A percentile compares a stretch with the other conserved stretches of the same genome.
These are phyloP conservation scores for Melaleuca quinquenervia DNA, from an alignment of 345 rosid species.

Conservation along the genomic window DNA sequence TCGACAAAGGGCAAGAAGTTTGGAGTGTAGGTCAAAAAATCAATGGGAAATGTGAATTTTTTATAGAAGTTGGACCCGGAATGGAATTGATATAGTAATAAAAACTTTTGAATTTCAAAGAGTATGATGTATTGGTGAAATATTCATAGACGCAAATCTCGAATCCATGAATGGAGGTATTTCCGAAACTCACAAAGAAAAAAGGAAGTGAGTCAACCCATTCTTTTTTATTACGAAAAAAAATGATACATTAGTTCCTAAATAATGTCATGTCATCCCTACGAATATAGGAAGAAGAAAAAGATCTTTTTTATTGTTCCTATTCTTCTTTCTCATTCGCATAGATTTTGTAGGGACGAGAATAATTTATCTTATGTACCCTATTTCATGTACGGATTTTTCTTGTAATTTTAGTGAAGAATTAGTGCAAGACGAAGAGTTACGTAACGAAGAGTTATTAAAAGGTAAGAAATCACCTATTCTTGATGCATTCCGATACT, in stretches of 20 bases:
- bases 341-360: neutral
- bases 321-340: too few relatives aligned
- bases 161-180: too few relatives aligned
- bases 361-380: neutral
- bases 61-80: accelerated
- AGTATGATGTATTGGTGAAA: neutral
- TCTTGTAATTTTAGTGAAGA: neutral
- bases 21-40: neutral
- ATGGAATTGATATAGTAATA: neutral
- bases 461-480: neutral
- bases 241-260: too few relatives aligned
- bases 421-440: accelerated
- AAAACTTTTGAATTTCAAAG: neutral
- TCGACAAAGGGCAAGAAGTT: neutral
- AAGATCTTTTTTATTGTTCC: too few relatives aligned
- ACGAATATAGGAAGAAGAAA: too few relatives aligned
- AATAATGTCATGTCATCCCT: too few relatives aligned
- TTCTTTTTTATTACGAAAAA: too few relatives aligned
- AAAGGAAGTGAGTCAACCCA: too few relatives aligned
- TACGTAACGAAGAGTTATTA: neutral
- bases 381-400: neutral
- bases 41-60: neutral
- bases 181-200: too few relatives aligned
- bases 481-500: neutral
- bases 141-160: too few relatives aligned